Base-by-base conservation (phyloP, 257 asterid species). In the Paraleonurus japonicus region DNA sequence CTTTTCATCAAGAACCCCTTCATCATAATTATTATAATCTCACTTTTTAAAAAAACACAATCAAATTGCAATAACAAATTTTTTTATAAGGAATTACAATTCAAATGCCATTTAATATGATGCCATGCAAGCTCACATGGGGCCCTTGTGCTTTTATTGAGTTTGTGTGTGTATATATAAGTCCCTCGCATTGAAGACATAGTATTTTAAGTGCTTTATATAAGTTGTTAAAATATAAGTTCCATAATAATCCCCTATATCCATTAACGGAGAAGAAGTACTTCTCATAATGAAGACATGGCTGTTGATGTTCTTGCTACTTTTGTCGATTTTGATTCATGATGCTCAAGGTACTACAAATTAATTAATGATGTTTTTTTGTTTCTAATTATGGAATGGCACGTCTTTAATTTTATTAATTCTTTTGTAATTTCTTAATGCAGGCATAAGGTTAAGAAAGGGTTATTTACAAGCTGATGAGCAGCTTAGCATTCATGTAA, bases 331-430 rank as follows among this genome's bases (percentile, higher is more conserved):
- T 61, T 77, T 84, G 15, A 67, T 78, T 73, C 86, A 83, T 75
- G 86, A 83, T 76, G 86, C 80, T 80, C 83, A 76, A 76, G 85
- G 96, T 88, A 81, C 17, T 22, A n/a, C n/a, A n/a, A n/a, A n/a
- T 50, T 10, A 37, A 19, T 41, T 41, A 9, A 26, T 28, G 26
- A 17, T 53, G n/a, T 37, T 33, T 5, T 48, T 32, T 16, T 23
- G 22, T 61, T 58, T 11, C 57, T 65, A 12, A 58, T 74, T 20
- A 1, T 57, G 13, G 37, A 57, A 57, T 5, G 43, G 11, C 9
- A 6, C 3, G 67, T 10, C 27, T 48, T 67, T 4, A n/a, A 43
- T 32, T 4, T 67, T 35, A 30, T 16, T 27, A 6, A 17, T 53
- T 7, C 24, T 24, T 24, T 0, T n/a, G n/a, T 15, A 27, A 19